A percentile compares a stretch with the other conserved stretches of the same genome.
These are phyloP conservation scores for Colletotrichum echinochloae DNA, from an alignment of 2,329 filamentous ascomycete genomes.

Conservation along the genomic window DNA sequence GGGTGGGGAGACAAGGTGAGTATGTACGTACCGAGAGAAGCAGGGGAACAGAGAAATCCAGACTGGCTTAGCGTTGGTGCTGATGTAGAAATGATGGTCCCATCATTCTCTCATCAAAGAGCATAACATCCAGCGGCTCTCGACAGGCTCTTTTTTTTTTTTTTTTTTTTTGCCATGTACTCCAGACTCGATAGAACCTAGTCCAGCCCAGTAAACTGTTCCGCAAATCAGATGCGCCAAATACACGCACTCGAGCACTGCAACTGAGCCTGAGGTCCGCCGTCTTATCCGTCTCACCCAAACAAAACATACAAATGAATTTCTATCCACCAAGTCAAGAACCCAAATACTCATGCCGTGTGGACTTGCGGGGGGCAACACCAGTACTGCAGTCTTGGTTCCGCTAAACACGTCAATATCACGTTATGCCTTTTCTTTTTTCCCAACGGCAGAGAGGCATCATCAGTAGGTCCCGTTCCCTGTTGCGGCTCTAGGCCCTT, in stretches of 20 bases:
- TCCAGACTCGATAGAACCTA: not conserved
- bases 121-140: conserved; percentile 12
- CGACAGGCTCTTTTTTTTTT: too few species aligned
- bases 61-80: conserved; percentile 30
- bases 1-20: not conserved
- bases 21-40: conserved; percentile 12
- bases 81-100: conserved; percentile 38
- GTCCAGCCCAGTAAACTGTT: not conserved
- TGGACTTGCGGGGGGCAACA: not conserved
- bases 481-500: too few species aligned
- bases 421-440: conserved; percentile 1
- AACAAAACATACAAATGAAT: not conserved
- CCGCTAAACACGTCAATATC: not conserved
- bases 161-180: too few species aligned
- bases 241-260: not conserved
- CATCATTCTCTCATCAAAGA: conserved; percentile 37
- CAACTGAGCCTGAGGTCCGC: not conserved
- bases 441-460: not conserved
- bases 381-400: not conserved
- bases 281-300: not conserved
- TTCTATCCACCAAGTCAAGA: not conserved
- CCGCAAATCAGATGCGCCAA: not conserved
- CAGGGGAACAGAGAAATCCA: conserved; percentile 27
- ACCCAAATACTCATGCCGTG: not conserved
- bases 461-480: too few species aligned